Evolutionary conservation across 176 grass and related monocot species (phyloP).

Genomic region (Aegilops longissima): DNA sequence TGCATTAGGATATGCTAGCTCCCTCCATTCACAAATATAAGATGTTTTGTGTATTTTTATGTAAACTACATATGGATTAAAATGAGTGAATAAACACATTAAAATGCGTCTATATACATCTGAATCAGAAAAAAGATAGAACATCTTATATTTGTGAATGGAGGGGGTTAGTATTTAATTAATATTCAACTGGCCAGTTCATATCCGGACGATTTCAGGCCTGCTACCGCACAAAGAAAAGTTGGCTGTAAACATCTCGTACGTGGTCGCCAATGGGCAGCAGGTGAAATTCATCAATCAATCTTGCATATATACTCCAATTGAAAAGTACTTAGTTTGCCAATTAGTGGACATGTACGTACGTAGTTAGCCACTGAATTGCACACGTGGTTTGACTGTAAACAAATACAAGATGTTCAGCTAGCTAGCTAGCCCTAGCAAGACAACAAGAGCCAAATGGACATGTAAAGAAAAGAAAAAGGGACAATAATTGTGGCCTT

Average conservation of each 20-base stretch:
- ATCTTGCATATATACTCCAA: not conserved
- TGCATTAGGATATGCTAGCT: too few relatives aligned
- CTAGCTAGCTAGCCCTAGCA: not conserved
- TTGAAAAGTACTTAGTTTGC: too few relatives aligned
- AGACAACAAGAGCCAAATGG: conserved; percentile 25
- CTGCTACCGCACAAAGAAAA: not conserved
- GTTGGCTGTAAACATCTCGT: not conserved
- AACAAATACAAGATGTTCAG: not conserved
- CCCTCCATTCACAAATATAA: too few relatives aligned
- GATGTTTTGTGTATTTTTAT: too few relatives aligned
- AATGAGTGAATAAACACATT: too few relatives aligned
- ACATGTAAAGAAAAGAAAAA: not conserved
- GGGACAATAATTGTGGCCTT: conserved; percentile 12
- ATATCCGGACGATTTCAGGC: not conserved
- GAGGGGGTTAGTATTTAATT: too few relatives aligned
- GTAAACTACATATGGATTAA: too few relatives aligned
- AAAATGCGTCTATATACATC: too few relatives aligned
- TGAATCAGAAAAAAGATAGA: too few relatives aligned
- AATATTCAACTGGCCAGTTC: not conserved
- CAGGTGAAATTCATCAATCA: not conserved
- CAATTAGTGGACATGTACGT: not conserved
- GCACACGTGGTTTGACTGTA: not conserved
- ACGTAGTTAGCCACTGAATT: not conserved
- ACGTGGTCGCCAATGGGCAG: not conserved
- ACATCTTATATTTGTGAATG: too few relatives aligned